Evolutionary conservation across 352 stramenopile species (phyloP).

Genomic region (Pythium phragmitis): DNA sequence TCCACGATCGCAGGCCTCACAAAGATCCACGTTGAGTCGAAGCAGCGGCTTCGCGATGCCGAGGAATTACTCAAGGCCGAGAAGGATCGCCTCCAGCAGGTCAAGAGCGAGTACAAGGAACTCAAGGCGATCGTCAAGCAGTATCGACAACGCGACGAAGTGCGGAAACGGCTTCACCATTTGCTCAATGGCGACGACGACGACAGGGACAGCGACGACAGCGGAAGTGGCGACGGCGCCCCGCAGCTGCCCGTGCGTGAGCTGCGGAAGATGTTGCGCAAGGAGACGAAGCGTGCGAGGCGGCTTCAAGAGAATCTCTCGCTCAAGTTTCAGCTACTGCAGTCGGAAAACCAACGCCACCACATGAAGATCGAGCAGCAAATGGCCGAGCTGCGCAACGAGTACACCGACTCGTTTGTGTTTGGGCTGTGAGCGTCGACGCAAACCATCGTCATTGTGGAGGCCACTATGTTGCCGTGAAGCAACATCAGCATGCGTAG

Average conservation of each 20-base stretch:
- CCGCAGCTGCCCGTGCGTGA: neutral
- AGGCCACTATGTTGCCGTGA: neutral
- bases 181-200: conserved; percentile 9
- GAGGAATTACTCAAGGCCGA: conserved; percentile 36
- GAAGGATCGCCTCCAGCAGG: conserved; percentile 27
- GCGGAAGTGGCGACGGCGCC: conserved; percentile 1
- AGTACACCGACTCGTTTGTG: conserved; percentile 69
- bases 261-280: conserved; percentile 27
- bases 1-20: conserved; percentile 5
- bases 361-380: conserved; percentile 58
- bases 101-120: conserved; percentile 39
- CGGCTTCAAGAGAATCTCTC: conserved; percentile 47
- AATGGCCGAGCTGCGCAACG: conserved; percentile 49
- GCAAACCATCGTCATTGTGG: neutral
- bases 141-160: conserved; percentile 35
- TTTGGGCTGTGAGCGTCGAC: conserved; percentile 33
- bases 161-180: conserved; percentile 32
- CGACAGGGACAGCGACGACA: neutral
- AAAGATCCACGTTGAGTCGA: neutral
- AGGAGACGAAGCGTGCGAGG: conserved; percentile 43
- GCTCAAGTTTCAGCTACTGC: conserved; percentile 55
- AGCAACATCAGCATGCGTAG: conserved; percentile 10
- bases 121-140: conserved; percentile 42
- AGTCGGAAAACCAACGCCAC: conserved; percentile 54
- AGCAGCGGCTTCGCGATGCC: conserved; percentile 32